These are phyloP conservation scores for Paecilomyces variotii DNA, from an alignment of 2,329 filamentous ascomycete genomes.

Conservation along the genomic window DNA sequence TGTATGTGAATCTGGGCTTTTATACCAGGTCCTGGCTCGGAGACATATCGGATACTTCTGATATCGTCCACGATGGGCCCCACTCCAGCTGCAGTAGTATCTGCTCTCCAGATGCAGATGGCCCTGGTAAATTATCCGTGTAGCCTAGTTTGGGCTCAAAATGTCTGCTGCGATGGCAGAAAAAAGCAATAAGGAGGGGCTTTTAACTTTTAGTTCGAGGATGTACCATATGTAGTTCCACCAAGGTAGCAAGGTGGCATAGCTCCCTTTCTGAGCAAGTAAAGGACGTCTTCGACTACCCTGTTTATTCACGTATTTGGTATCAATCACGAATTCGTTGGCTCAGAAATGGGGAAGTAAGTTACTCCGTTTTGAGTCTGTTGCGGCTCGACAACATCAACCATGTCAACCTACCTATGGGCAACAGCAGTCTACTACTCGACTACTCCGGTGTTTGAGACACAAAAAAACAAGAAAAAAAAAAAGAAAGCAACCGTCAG, in stretches of 20 bases:
- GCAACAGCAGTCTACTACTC: no score
- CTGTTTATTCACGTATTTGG: background rate
- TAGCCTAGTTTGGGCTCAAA: background rate
- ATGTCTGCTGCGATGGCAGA: background rate
- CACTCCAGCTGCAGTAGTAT: background rate
- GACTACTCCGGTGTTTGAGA: no score
- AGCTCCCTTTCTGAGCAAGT: background rate
- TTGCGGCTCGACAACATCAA: no score
- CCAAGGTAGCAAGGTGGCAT: background rate
- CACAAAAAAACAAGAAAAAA: no score
- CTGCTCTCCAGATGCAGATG: background rate
- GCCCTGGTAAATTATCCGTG: background rate
- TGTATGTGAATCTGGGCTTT: background rate
- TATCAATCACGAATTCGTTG: background rate
- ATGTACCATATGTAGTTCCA: background rate
- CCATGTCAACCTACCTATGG: no score
- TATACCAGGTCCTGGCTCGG: conserved; percentile 9
- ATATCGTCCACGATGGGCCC: no score
- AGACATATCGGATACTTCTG: conserved; percentile 26
- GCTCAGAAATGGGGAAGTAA: background rate
- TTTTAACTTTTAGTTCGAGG: no score
- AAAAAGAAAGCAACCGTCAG: no score
- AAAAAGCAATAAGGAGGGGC: background rate
- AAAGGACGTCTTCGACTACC: background rate
- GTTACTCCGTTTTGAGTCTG: no score